Evolutionary conservation across 2,329 filamentous ascomycete genomes (phyloP), one percentile per base, ranked within the genome.

Genomic region (Stagonosporopsis chrysanthemi): DNA sequence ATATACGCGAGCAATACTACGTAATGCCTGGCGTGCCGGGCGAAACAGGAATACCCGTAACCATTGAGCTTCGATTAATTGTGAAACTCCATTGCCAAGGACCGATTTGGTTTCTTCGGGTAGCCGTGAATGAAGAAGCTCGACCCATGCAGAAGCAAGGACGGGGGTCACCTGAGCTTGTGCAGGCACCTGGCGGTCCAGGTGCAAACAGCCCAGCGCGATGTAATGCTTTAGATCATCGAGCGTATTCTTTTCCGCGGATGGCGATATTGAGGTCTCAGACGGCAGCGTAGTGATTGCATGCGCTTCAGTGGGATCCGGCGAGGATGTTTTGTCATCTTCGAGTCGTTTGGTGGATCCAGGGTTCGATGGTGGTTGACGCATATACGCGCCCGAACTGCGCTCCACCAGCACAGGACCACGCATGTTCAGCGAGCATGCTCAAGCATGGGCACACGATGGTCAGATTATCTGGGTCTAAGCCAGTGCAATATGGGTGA

Each of bases 1-100:
- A 65, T 88, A 87, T 0, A 91, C 78, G 22, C 88, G 81, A 7
- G 86, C 43, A 33, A 77, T 39, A 26, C 50, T 61, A 31, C 33
- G 22, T 19, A 35, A 14, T 15, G n/a, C 29, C 29, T n/a, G 6
- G 7, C 8, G 19, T 2, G 35, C 26, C 6, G 46, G 35, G 11
- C 47, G 51, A 40, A 67, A 60, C 11, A 64, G 47, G 41, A 73
- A 72, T 1, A 72, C 52, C 4, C 75, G 69, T 28, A 77, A 73
- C 75, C 75, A 78, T 19, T 58, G 61, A 15, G 75, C 73, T 47
- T 72, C 65, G 2, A 76, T 61, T 6, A 78, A 57, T 17, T 62
- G 61, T n/a, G 62, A 35, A 14, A 66, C 65, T 50, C 72, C 62
- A 23, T 47, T 55, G 7, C 71, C 68, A 26, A 76, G 67, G 3